These are phyloP conservation scores for Colletotrichum abscissum DNA, from an alignment of 2,329 filamentous ascomycete species.

Conservation along the genomic window DNA sequence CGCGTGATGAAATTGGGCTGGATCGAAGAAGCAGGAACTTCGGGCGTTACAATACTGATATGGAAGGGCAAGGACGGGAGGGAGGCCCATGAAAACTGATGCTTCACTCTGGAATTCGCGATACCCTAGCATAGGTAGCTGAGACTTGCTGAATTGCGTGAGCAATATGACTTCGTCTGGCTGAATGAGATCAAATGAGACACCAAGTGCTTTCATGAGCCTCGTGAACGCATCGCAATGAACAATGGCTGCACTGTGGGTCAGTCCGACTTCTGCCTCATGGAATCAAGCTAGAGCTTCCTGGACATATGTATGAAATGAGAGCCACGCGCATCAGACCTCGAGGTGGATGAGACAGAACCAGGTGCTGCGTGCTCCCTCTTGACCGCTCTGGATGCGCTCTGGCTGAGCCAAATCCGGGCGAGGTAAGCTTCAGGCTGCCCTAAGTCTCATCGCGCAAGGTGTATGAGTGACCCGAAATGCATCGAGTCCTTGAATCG, in stretches of 20 bases:
- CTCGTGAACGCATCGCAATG: no score
- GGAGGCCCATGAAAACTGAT: background rate
- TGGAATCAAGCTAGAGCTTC: no score
- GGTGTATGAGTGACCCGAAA: background rate
- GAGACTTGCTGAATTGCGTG: background rate
- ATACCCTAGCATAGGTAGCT: conserved; percentile 14
- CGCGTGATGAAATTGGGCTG: background rate
- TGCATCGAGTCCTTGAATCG: no score
- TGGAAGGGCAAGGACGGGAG: background rate
- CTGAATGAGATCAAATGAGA: background rate
- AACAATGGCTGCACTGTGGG: no score
- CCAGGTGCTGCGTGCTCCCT: background rate
- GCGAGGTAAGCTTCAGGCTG: background rate
- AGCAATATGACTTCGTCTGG: no score
- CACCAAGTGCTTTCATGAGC: no score
- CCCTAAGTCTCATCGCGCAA: background rate
- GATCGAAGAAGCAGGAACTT: background rate
- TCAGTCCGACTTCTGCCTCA: no score
- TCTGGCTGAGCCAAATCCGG: background rate
- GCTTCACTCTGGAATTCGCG: conserved; percentile 5
- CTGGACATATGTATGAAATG: background rate
- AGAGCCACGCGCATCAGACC: background rate
- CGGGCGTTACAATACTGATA: background rate
- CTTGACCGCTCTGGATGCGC: background rate
- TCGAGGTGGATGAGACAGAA: background rate